These are phyloP conservation scores for Plasmodium inui DNA, from an alignment of 169 alveolate species.

Conservation along the genomic window DNA sequence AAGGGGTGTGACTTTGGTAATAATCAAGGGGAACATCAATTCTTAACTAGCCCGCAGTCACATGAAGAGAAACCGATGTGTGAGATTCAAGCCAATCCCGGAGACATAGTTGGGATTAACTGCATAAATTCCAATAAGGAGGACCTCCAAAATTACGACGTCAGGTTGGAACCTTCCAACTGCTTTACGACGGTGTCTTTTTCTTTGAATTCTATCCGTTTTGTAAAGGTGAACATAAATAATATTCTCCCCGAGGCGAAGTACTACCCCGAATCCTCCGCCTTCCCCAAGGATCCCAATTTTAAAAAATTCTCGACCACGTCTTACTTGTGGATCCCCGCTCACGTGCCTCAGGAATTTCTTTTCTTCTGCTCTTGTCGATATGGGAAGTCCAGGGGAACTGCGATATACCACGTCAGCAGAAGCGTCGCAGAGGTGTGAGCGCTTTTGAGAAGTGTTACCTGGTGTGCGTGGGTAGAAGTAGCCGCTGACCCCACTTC, in stretches of 20 bases:
- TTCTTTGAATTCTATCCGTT: not conserved
- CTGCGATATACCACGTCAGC: not conserved
- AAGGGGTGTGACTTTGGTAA: slow-evolving; percentile 69
- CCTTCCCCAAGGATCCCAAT: slow-evolving; percentile 20
- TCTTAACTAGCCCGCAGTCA: slow-evolving; percentile 17
- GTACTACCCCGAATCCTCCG: slow-evolving; percentile 46
- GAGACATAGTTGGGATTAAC: slow-evolving; percentile 54
- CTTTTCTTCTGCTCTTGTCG: slow-evolving; percentile 4
- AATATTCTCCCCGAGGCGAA: slow-evolving; percentile 43
- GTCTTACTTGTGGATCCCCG: slow-evolving; percentile 57
- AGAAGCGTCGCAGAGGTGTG: not conserved
- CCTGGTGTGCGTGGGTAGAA: not conserved
- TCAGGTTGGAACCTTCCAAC: slow-evolving; percentile 1
- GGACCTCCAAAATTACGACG: not conserved
- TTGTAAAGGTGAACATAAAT: slow-evolving; percentile 12
- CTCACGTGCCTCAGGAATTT: not conserved
- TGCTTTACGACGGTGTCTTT: slow-evolving; percentile 47
- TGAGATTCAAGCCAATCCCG: slow-evolving; percentile 33
- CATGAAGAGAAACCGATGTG: not conserved
- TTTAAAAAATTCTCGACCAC: slow-evolving; percentile 23
- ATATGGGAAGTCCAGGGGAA: not conserved
- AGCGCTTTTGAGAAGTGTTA: not conserved
- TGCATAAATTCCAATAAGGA: slow-evolving; percentile 20
- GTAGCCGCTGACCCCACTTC: not conserved
- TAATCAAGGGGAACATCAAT: slow-evolving; percentile 46